Evolutionary conservation across 495 filamentous ascomycete genomes (phyloP).

Genomic region (Pyrenopolyporus hunteri): DNA sequence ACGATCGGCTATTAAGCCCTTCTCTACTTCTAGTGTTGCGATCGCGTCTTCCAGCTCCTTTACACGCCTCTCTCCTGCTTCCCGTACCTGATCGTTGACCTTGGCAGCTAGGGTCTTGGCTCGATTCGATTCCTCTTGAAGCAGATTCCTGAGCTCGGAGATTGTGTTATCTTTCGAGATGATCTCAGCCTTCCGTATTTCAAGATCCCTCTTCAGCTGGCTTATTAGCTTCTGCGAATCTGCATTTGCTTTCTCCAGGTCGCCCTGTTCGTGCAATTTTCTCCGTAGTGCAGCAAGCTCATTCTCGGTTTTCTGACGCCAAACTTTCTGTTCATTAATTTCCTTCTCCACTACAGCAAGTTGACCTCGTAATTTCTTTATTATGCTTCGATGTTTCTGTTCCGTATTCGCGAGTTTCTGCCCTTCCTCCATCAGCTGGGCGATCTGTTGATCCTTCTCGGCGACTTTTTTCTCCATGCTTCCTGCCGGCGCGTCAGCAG

Average conservation of each 20-base stretch:
- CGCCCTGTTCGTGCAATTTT: conserved; percentile 67
- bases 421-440: conserved; percentile 88
- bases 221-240: conserved; percentile 69
- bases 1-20: conserved; percentile 72
- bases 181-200: conserved; percentile 66
- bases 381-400: conserved; percentile 76
- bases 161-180: conserved; percentile 70
- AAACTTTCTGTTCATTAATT: conserved; percentile 63
- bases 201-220: conserved; percentile 74
- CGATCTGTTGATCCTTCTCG: conserved; percentile 89
- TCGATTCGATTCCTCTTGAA: conserved; percentile 70
- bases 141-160: conserved; percentile 69
- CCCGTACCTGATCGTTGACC: conserved; percentile 67
- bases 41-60: conserved; percentile 76
- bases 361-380: conserved; percentile 80
- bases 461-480: conserved; percentile 77
- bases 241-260: conserved; percentile 67
- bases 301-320: conserved; percentile 70
- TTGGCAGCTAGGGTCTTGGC: conserved; percentile 71
- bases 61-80: conserved; percentile 69
- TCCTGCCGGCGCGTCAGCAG: conserved; percentile 63
- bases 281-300: conserved; percentile 64
- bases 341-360: conserved; percentile 68
- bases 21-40: conserved; percentile 74
- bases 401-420: conserved; percentile 87